Base-by-base conservation (phyloP, 2,329 filamentous ascomycete species). In the Cladosporium sp. region DNA sequence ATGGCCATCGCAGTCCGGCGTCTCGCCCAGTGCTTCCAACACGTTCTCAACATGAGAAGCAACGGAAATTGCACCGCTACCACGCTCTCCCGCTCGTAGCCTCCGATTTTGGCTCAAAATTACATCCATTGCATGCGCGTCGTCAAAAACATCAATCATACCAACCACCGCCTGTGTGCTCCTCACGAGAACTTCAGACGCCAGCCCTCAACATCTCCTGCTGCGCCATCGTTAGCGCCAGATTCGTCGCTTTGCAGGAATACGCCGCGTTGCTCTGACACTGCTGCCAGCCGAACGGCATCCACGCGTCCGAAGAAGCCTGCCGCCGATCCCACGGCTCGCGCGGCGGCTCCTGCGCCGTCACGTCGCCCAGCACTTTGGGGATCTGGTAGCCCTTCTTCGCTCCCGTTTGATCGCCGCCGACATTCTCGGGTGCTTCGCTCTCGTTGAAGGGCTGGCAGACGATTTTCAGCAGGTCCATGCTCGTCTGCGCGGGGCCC, bases 221-320 rank as follows among this genome's bases (percentile, higher is more conserved):
- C 37, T 48, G 45, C 13, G 45, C 37, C 13, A 19, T 40, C 17
- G 37, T 48, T 5, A 48, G 45, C 37, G 45, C 45, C 4, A 48
- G 37, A 24, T 20, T 48, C 30, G 37, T 34, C 2, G 45, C 29
- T 41, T 30, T 48, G 29, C 37, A 13, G 15, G 45, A 20, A 18
- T 41, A 48, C 2, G 37, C 45, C 12, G 37, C 19, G 37, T 36
- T 48, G 37, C 24, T 48, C 45, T 48, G 45, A 29, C 19, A 41
- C n/a, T 32, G 45, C 45, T 48, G 45, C 45, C 45, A 48, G n/a
- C 45, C 45, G 18, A 32, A 48, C 18, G 45, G 45, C 45, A 48
- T 41, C 45, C 27, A 41, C 20, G 27, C n/a, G 13, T 48, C 44
- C 7, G 44, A n/a, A n/a, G n/a, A n/a, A n/a, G n/a, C 19, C 20